phyloP scores from a whole-genome alignment of 2,329 filamentous ascomycete genomes.

The Sphaerulina vaccinii region DNA sequence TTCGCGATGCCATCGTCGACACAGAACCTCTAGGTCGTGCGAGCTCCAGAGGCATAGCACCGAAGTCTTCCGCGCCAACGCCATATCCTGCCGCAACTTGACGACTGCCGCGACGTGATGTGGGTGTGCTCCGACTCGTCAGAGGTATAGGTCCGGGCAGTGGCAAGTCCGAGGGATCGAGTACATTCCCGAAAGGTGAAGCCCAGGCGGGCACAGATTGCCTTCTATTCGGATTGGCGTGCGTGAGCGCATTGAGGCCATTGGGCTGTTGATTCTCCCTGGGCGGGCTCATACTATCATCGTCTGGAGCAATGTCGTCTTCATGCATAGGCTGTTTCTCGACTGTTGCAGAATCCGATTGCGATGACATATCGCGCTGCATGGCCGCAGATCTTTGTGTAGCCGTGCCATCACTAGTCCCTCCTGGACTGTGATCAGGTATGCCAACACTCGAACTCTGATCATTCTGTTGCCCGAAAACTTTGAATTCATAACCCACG shows the following conservation, averaged over 20 bases:
- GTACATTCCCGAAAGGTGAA: constrained; percentile 18
- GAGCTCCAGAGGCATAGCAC: constrained; percentile 13
- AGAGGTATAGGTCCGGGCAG: constrained; percentile 7
- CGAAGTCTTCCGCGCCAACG: constrained; percentile 31
- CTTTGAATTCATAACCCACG: constrained; percentile 51
- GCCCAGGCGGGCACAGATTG: constrained; percentile 28
- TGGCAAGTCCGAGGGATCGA: constrained; percentile 3
- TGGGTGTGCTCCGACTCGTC: constrained; percentile 24
- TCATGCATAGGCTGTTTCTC: constrained; percentile 20
- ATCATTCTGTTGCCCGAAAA: constrained; percentile 37
- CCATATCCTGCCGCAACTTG: constrained; percentile 22
- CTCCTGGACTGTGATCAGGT: constrained; percentile 10
- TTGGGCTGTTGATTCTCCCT: background rate
- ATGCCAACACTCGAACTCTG: constrained; percentile 22
- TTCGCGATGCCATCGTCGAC: constrained; percentile 23
- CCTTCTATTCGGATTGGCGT: constrained; percentile 16
- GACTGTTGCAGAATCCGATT: constrained; percentile 17
- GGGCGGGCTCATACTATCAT: constrained; percentile 13
- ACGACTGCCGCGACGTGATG: constrained; percentile 32
- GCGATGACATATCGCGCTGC: constrained; percentile 16
- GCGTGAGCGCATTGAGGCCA: constrained; percentile 4
- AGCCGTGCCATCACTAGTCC: constrained; percentile 1
- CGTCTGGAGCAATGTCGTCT: constrained; percentile 30
- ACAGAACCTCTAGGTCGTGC: constrained; percentile 26
- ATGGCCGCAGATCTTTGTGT: constrained; percentile 7